Evolutionary conservation across 2,329 filamentous ascomycete genomes (phyloP).

Genomic region (Alternaria brassicicola): DNA sequence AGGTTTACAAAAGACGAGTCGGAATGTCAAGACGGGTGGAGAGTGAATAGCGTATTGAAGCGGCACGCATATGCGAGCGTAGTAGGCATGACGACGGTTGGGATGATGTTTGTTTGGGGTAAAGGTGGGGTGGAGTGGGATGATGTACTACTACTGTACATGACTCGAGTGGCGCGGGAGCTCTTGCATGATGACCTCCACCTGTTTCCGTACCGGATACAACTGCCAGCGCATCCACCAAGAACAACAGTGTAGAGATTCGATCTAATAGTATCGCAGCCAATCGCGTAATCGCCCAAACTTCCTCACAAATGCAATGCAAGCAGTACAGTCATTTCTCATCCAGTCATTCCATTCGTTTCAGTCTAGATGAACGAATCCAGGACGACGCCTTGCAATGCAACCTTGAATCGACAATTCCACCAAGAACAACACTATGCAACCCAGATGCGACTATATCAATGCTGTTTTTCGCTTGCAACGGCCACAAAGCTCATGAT

Average conservation of each 20-base stretch:
- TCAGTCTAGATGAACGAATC: background rate
- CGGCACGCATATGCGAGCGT: background rate
- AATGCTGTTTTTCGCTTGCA: background rate
- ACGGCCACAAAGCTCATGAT: background rate
- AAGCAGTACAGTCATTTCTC: background rate
- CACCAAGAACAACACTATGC: background rate
- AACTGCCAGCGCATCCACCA: background rate
- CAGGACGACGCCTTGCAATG: conserved; percentile 15
- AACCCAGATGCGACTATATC: background rate
- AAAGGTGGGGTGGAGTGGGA: conserved; percentile 48
- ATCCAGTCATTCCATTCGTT: background rate
- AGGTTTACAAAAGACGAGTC: no score
- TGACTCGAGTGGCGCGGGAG: conserved; percentile 28
- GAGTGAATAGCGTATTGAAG: background rate
- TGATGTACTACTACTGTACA: conserved; percentile 29
- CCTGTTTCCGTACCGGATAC: background rate
- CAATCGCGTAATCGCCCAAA: background rate
- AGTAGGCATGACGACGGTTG: conserved; percentile 12
- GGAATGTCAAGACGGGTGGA: background rate
- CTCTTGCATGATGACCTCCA: conserved; percentile 3
- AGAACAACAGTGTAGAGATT: background rate
- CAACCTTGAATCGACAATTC: background rate
- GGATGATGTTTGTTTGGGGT: conserved; percentile 23
- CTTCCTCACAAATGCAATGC: background rate
- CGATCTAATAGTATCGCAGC: background rate